phyloP scores from a whole-genome alignment of 345 rosid species.

The Capsella bursapastoris region DNA sequence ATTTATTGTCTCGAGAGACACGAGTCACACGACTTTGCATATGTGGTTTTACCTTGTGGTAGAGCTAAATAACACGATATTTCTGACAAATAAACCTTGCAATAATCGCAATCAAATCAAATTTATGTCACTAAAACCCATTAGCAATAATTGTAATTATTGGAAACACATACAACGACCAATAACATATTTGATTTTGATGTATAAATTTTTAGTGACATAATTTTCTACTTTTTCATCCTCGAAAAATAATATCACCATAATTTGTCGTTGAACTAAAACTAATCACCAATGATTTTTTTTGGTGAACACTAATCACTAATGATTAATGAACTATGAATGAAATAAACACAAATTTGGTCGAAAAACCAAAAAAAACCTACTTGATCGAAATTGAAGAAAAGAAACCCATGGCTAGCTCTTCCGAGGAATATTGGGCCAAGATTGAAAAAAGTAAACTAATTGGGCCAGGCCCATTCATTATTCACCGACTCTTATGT shows the following conservation, averaged over 20 bases:
- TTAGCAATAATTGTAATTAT: not conserved
- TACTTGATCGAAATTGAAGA: not conserved
- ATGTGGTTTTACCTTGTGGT: not conserved
- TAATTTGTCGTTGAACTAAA: not conserved
- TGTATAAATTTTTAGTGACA: not conserved
- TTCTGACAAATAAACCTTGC: not conserved
- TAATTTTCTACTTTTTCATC: not conserved
- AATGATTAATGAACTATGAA: no score
- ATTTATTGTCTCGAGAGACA: constrained; percentile 4
- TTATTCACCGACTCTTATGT: not conserved
- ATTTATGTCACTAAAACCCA: not conserved
- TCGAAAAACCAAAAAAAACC: not conserved
- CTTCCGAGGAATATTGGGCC: not conserved
- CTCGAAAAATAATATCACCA: not conserved
- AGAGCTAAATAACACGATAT: constrained; percentile 1
- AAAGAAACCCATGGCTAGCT: not conserved
- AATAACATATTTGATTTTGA: not conserved
- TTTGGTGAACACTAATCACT: no score
- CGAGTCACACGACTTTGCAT: not conserved
- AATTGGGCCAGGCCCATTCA: not conserved
- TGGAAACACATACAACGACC: not conserved
- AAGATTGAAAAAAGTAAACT: not conserved
- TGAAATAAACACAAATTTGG: not conserved
- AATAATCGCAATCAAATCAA: not conserved
- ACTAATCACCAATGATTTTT: not conserved